Conservation (phyloP, 1,284 basidiomycete genomes). For the Rhodotorula sp. region DNA sequence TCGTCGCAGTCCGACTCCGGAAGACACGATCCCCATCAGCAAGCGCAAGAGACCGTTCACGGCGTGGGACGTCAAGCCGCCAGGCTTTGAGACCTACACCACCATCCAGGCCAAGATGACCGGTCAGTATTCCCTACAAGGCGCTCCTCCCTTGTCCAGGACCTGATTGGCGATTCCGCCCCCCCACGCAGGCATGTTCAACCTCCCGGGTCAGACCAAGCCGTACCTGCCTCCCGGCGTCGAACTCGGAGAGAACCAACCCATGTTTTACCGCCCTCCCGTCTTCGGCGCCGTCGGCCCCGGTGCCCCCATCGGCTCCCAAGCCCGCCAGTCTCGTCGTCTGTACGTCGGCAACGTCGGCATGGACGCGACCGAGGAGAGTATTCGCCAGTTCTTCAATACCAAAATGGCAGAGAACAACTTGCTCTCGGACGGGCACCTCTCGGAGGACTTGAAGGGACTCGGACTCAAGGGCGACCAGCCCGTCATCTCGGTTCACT, state of each 20-base stretch:
- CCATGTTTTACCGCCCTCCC: slow-evolving; percentile 40
- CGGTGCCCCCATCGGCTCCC: slow-evolving; percentile 42
- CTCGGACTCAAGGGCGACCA: slow-evolving; percentile 39
- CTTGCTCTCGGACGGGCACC: slow-evolving; percentile 56
- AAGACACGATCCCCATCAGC: slow-evolving; percentile 74
- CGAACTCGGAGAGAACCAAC: slow-evolving; percentile 50
- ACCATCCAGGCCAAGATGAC: slow-evolving; percentile 97
- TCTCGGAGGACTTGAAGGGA: slow-evolving; percentile 38
- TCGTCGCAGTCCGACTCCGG: slow-evolving; percentile 84
- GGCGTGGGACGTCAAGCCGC: slow-evolving; percentile 93
- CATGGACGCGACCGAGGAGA: slow-evolving; percentile 83
- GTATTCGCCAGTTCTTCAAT: slow-evolving; percentile 90
- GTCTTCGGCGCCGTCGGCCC: slow-evolving; percentile 30
- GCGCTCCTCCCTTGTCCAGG: not conserved
- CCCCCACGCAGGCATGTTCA: slow-evolving; percentile 72
- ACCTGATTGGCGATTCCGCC: not conserved
- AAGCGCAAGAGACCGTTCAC: slow-evolving; percentile 82
- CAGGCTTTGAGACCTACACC: slow-evolving; percentile 90
- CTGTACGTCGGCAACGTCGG: slow-evolving; percentile 95
- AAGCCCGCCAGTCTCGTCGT: slow-evolving; percentile 83
- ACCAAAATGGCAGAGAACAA: slow-evolving; percentile 78
- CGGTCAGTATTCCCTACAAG: slow-evolving; percentile 56
- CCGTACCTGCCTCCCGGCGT: slow-evolving; percentile 75
- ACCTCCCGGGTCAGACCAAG: slow-evolving; percentile 83
- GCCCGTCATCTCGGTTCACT: slow-evolving; percentile 85